Conservation (phyloP, 345 rosid genomes). For the Eucalyptus marginata region DNA sequence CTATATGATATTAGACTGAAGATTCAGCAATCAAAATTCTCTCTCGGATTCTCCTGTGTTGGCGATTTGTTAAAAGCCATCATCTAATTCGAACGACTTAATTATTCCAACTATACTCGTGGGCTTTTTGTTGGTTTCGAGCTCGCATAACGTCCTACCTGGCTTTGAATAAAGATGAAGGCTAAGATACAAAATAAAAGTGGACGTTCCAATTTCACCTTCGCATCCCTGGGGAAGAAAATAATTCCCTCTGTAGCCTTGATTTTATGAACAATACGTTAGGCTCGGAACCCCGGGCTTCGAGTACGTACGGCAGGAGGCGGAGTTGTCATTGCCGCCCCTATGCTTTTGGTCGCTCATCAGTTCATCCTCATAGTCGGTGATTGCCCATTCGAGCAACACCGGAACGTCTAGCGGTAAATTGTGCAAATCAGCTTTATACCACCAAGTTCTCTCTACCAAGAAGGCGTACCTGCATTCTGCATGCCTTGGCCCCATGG, state of each 20-base stretch:
- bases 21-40: too few species aligned
- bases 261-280: background rate
- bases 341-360: background rate
- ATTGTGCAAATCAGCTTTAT: background rate
- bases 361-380: background rate
- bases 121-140: too few species aligned
- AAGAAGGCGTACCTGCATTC: background rate
- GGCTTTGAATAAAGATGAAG: background rate
- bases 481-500: background rate
- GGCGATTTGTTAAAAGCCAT: too few species aligned
- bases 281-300: background rate
- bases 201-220: background rate
- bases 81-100: too few species aligned
- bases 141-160: background rate
- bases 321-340: background rate
- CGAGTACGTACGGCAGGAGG: background rate
- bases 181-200: background rate
- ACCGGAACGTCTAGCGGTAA: background rate
- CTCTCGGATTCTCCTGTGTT: too few species aligned
- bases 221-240: background rate
- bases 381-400: background rate
- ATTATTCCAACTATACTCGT: too few species aligned
- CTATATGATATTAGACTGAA: too few species aligned
- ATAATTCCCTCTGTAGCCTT: background rate
- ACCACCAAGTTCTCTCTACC: background rate